phyloP scores from a whole-genome alignment of 257 asterid genomes.

The Solanum rostratum region DNA sequence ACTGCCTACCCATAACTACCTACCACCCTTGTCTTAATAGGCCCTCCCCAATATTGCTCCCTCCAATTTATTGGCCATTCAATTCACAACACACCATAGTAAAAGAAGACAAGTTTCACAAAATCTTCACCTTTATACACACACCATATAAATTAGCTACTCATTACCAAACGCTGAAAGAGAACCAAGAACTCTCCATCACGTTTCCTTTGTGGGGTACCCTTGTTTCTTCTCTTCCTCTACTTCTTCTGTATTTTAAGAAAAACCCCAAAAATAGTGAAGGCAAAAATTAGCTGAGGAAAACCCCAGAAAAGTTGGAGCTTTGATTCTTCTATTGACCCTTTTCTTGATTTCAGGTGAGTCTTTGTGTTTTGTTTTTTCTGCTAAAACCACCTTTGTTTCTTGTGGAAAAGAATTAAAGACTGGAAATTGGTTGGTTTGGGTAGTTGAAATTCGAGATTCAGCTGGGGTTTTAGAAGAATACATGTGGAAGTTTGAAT shows the following conservation, averaged over 20 bases:
- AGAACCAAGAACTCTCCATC: not conserved
- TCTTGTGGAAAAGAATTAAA: not conserved
- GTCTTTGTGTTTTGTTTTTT: not conserved
- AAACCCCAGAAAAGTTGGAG: not conserved
- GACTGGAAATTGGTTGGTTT: not conserved
- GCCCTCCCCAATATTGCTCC: not conserved
- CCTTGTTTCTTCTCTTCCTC: not conserved
- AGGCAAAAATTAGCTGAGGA: not conserved
- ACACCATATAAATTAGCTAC: not conserved
- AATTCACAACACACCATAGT: not conserved
- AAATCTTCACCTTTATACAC: not conserved
- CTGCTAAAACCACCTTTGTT: not conserved
- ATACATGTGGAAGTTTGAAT: not conserved
- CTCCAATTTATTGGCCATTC: constrained; percentile 4
- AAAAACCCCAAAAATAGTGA: not conserved
- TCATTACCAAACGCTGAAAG: constrained; percentile 1
- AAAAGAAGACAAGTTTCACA: not conserved
- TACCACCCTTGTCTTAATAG: constrained; percentile 11
- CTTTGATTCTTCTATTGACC: not conserved
- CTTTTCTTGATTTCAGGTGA: not conserved
- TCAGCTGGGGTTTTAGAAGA: not conserved
- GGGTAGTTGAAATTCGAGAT: not conserved
- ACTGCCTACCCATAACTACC: constrained; percentile 44
- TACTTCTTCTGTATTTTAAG: not conserved
- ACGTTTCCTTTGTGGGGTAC: not conserved